A percentile compares a stretch with the other conserved stretches of the same genome.
phyloP scores from a whole-genome alignment of 1,284 basidiomycete species.

The Microbotryum violaceum region DNA sequence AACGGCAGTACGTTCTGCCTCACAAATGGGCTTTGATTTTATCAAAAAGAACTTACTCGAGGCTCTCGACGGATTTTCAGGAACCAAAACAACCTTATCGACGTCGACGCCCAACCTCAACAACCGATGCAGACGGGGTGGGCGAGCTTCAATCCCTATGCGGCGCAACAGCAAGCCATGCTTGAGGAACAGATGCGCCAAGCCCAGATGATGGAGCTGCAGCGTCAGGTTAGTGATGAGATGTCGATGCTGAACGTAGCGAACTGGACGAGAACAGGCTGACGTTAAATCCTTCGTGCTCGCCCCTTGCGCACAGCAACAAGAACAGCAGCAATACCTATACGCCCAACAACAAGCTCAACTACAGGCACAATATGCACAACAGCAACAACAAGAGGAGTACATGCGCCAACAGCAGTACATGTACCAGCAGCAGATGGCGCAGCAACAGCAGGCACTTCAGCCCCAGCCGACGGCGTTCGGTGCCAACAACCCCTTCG shows the following conservation, averaged over 20 bases:
- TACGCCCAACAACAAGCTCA: conserved; percentile 54
- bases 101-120: conserved; percentile 38
- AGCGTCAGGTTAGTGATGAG: conserved; percentile 33
- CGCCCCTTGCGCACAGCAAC: conserved; percentile 40
- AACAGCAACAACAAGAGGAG: conserved; percentile 41
- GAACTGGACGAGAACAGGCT: conserved; percentile 10
- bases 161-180: conserved; percentile 48
- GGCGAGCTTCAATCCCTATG: conserved; percentile 50
- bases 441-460: conserved; percentile 42
- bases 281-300: conserved; percentile 26
- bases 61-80: too few relatives aligned
- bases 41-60: neutral
- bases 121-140: conserved; percentile 41
- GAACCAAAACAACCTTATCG: conserved; percentile 34
- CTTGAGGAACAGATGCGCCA: conserved; percentile 43
- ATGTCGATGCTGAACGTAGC: neutral
- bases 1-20: conserved; percentile 31
- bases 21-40: neutral
- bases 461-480: conserved; percentile 53
- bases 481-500: conserved; percentile 93
- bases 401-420: conserved; percentile 45
- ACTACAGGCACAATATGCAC: conserved; percentile 37
- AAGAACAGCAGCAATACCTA: conserved; percentile 57
- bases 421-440: conserved; percentile 40
- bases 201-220: conserved; percentile 34